These are phyloP conservation scores for Malus sylvestris DNA, from an alignment of 306 rosid species.

Conservation along the genomic window DNA sequence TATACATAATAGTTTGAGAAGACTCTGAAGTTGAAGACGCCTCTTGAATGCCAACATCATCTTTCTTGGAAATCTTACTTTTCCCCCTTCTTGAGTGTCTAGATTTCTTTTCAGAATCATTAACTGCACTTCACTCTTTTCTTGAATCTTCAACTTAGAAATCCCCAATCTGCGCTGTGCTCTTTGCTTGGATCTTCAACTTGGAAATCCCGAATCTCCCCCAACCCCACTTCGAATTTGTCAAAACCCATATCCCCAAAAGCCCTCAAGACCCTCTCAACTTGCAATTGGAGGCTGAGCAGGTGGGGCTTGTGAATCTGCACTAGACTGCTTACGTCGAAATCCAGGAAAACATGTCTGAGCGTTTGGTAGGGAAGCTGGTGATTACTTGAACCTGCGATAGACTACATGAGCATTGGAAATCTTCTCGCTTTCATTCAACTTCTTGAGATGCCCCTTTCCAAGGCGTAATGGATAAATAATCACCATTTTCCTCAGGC, in stretches of 20 bases:
- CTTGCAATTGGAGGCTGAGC: neutral
- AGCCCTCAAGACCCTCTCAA: constrained; percentile 37
- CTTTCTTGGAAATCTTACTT: constrained; percentile 19
- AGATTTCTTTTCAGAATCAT: constrained; percentile 29
- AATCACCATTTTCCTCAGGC: too few species aligned
- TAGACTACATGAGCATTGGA: too few species aligned
- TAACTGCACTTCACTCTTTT: constrained; percentile 35
- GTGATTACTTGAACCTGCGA: too few species aligned
- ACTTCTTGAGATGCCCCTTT: too few species aligned
- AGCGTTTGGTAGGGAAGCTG: too few species aligned
- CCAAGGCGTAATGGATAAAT: too few species aligned
- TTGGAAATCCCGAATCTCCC: constrained; percentile 44
- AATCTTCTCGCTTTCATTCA: too few species aligned
- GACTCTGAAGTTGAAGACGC: constrained; percentile 39
- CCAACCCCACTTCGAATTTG: constrained; percentile 25
- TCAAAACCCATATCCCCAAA: constrained; percentile 39
- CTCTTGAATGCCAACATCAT: constrained; percentile 23
- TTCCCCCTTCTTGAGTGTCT: constrained; percentile 20
- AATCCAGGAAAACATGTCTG: too few species aligned
- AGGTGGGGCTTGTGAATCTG: too few species aligned
- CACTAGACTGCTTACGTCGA: too few species aligned
- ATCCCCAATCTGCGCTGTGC: constrained; percentile 33
- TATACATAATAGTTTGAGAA: constrained; percentile 18
- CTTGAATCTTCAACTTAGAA: constrained; percentile 60
- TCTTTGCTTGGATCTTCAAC: constrained; percentile 68